Percentiles rank a stretch among this genome's conserved stretches.
These are phyloP conservation scores for Aspergillus sp. DNA, from an alignment of 2,329 filamentous ascomycete genomes.

Conservation along the genomic window DNA sequence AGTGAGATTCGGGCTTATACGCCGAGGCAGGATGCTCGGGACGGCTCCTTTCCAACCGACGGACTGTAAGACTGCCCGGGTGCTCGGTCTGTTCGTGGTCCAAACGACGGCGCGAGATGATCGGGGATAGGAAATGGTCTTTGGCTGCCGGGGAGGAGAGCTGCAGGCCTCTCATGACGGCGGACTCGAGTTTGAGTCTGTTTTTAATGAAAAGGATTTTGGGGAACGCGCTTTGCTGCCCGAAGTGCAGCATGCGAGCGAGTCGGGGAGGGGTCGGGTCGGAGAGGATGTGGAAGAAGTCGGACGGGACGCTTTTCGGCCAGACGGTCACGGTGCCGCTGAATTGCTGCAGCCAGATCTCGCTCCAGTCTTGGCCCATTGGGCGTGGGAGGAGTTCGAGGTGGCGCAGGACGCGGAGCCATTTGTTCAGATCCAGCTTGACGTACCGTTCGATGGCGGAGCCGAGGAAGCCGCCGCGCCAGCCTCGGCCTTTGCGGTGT, in stretches of 20 bases:
- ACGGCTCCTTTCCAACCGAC: slow-evolving; percentile 20
- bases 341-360: slow-evolving; percentile 93
- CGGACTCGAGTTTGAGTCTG: slow-evolving; percentile 69
- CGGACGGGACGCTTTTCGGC: slow-evolving; percentile 69
- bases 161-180: slow-evolving; percentile 49
- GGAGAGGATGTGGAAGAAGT: slow-evolving; percentile 77
- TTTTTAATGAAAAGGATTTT: slow-evolving; percentile 89
- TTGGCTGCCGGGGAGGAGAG: slow-evolving; percentile 20
- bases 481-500: slow-evolving; percentile 83
- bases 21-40: slow-evolving; percentile 16
- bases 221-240: slow-evolving; percentile 80
- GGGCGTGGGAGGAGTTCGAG: slow-evolving; percentile 84
- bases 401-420: slow-evolving; percentile 88
- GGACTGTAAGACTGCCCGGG: slow-evolving; percentile 11
- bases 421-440: slow-evolving; percentile 94
- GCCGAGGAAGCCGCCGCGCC: slow-evolving; percentile 91
- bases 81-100: slow-evolving; percentile 6
- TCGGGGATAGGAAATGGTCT: slow-evolving; percentile 16
- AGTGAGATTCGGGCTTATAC: slow-evolving; percentile 15
- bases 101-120: slow-evolving; percentile 19
- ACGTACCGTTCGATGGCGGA: slow-evolving; percentile 89
- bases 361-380: slow-evolving; percentile 90
- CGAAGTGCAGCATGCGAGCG: slow-evolving; percentile 80
- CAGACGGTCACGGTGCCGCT: slow-evolving; percentile 92
- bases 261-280: slow-evolving; percentile 70